phyloP scores from a whole-genome alignment of 2,329 filamentous ascomycete species.

The Penicillium sp. region DNA sequence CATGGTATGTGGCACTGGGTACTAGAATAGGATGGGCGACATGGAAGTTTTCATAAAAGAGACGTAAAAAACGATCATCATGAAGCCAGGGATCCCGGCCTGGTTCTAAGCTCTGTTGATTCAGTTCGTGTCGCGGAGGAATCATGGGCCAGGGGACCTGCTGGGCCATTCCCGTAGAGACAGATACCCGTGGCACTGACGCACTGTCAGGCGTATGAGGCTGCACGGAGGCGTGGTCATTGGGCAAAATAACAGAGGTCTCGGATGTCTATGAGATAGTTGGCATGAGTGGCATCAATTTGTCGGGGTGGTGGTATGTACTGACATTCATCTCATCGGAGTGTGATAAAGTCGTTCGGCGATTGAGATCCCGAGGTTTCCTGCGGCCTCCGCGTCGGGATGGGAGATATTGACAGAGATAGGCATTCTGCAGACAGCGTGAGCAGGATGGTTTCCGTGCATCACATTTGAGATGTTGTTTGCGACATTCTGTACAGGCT shows the following conservation, averaged over 20 bases:
- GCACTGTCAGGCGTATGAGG: slow-evolving; percentile 19
- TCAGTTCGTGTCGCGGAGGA: slow-evolving; percentile 15
- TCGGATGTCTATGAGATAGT: slow-evolving; percentile 1
- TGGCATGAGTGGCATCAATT: slow-evolving; percentile 1
- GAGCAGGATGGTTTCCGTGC: slow-evolving; percentile 59
- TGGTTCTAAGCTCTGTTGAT: slow-evolving; percentile 13
- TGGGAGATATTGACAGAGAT: slow-evolving; percentile 63
- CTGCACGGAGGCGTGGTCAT: slow-evolving; percentile 2
- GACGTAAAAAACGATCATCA: slow-evolving; percentile 38
- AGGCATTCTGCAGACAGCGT: slow-evolving; percentile 55
- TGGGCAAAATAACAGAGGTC: slow-evolving; percentile 7
- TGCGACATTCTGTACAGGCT: slow-evolving; percentile 45
- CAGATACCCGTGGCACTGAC: slow-evolving; percentile 15
- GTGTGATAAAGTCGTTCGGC: slow-evolving; percentile 9
- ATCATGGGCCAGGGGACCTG: slow-evolving; percentile 21
- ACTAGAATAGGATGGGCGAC: slow-evolving; percentile 52
- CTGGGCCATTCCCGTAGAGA: slow-evolving; percentile 16
- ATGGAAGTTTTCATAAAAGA: slow-evolving; percentile 53
- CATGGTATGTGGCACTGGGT: slow-evolving; percentile 39
- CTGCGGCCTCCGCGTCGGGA: slow-evolving; percentile 59
- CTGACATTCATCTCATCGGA: slow-evolving; percentile 11
- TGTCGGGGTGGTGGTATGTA: neutral
- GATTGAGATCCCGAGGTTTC: slow-evolving; percentile 25
- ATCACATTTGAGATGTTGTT: slow-evolving; percentile 69
- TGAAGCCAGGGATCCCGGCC: slow-evolving; percentile 14